These are phyloP conservation scores for Fusarium sterilihyphosum DNA, from an alignment of 2,329 filamentous ascomycete species.

Conservation along the genomic window DNA sequence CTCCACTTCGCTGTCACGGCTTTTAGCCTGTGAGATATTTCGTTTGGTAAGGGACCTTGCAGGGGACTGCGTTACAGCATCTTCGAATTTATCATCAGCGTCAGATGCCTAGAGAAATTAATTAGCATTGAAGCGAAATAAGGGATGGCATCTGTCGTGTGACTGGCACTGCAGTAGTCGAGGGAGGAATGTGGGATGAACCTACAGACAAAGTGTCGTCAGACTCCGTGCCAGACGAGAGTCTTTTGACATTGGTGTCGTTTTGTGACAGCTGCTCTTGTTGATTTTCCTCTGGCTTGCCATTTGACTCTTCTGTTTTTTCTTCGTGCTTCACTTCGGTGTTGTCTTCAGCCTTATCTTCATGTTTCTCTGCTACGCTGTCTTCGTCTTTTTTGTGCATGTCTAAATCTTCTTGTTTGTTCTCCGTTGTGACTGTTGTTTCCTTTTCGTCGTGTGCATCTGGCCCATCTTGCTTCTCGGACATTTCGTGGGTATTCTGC, in stretches of 20 bases:
- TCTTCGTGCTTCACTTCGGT: background rate
- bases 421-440: background rate
- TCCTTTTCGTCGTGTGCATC: conserved; percentile 10
- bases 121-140: conserved; percentile 28
- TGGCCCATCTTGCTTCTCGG: background rate
- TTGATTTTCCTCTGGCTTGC: conserved; percentile 13
- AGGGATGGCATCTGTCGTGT: conserved; percentile 28
- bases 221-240: conserved; percentile 46
- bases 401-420: conserved; percentile 17
- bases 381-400: background rate
- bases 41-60: conserved; percentile 71
- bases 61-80: conserved; percentile 75
- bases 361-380: background rate
- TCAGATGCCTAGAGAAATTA: conserved; percentile 43
- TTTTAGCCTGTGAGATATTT: conserved; percentile 49
- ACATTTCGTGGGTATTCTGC: background rate
- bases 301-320: background rate
- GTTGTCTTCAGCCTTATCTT: background rate
- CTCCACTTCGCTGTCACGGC: conserved; percentile 31
- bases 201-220: conserved; percentile 46
- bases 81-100: conserved; percentile 72
- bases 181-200: conserved; percentile 27
- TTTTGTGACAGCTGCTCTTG: conserved; percentile 28
- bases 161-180: conserved; percentile 21
- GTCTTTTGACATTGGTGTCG: conserved; percentile 40